These are phyloP conservation scores for Populus hybrid DNA, from an alignment of 441 rosid species.

Conservation along the genomic window DNA sequence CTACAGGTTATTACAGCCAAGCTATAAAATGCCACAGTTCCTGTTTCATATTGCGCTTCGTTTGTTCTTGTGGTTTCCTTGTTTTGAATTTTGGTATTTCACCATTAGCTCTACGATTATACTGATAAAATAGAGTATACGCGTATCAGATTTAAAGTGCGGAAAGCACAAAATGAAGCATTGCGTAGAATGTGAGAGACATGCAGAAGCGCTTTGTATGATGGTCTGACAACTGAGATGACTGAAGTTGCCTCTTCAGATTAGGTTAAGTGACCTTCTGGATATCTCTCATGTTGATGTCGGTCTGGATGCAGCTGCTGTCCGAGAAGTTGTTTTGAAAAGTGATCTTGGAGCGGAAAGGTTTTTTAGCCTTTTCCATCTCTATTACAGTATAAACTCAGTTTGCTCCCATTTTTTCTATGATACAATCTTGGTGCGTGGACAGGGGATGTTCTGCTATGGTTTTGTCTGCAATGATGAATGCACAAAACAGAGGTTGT, in stretches of 20 bases:
- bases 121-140: too few species aligned
- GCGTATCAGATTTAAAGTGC: too few species aligned
- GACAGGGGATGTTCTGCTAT: slow-evolving; percentile 79
- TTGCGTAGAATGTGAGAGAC: slow-evolving; percentile 75
- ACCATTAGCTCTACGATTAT: too few species aligned
- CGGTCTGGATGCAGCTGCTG: slow-evolving; percentile 92
- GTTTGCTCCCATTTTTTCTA: background rate
- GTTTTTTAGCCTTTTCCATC: slow-evolving; percentile 11
- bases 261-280: slow-evolving; percentile 77
- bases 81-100: too few species aligned
- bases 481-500: slow-evolving; percentile 85
- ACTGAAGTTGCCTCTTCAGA: slow-evolving; percentile 74
- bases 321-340: slow-evolving; percentile 90
- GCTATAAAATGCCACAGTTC: background rate
- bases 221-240: slow-evolving; percentile 59
- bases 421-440: background rate
- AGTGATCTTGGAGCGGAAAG: slow-evolving; percentile 77
- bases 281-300: slow-evolving; percentile 72
- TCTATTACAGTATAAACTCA: background rate
- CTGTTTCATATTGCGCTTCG: background rate
- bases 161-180: slow-evolving; percentile 84
- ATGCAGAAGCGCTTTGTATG: too few species aligned
- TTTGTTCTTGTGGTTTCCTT: background rate
- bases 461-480: slow-evolving; percentile 89
- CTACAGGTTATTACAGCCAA: slow-evolving; percentile 58